Evolutionary conservation across 306 rosid species (phyloP), one percentile per base, ranked within the genome.

Genomic region (Quercus berberidifolia): DNA sequence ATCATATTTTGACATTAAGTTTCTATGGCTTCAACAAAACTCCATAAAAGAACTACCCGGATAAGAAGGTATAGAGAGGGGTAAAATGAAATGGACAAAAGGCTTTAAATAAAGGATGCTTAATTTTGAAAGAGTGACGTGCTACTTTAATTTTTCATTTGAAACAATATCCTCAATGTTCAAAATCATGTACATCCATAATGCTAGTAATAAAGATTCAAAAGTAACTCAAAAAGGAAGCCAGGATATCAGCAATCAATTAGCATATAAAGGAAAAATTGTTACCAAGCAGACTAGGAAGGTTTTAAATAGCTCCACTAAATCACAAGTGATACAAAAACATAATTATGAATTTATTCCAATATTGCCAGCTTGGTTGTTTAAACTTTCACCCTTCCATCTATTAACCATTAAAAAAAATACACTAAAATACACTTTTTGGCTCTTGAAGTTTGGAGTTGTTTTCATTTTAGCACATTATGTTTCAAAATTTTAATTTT

Each of bases 1-100:
- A 83, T 82, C 73, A 84, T 19, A 59, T 19, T 23, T 69, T 84
- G 62, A 81, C 51, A 58, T 75, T 85, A 86, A 86, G 90, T 81
- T 55, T 26, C 73, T 11, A 83, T 1, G 26, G 41, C 54, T 63
- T 73, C 62, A 84, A 52, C 63, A 43, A 81, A 76, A 73, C 72
- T 72, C 62, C 38, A 79, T 14, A 68, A 33, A 80, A 71, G 46
- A 76, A 65, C 23, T 31, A 58, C 5, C 12, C 15, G 6, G 30
- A 2, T 11, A 74, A 10, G 8, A 62, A 12, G 55, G 51, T 63
- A 18, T 4, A 33, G 56, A 33, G 54, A 49, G 10, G 28, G 20
- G 17, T 33, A 69, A 14, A 68, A 38, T 55, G 41, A 7, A 69
- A 35, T 46, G 21, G 6, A 23, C 3, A 43, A 11, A 20, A 20